Evolutionary conservation across 2,329 filamentous ascomycete species (phyloP), one percentile per base, ranked within the genome.

Genomic region (Aspergillus hiratsukae): DNA sequence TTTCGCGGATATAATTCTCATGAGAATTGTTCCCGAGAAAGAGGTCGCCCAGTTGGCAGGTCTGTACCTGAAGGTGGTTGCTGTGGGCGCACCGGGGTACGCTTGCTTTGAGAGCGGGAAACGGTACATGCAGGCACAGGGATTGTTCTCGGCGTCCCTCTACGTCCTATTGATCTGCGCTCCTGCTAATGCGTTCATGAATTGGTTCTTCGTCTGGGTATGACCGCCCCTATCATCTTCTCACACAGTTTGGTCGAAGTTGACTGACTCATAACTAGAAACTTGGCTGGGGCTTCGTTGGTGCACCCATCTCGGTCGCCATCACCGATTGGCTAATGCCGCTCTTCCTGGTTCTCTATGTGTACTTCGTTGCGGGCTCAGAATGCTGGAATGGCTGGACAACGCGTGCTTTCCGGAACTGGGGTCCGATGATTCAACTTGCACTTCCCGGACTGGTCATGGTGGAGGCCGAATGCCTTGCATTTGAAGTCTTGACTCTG

Each of bases 401-500:
- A n/a, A 78, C 74, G 57, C 83, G 83, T 41, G 87, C 88, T 0
- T 79, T 91, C 52, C 76, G 77, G 35, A 93, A 93, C 69, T 94
- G 90, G 90, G 80, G 80, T 1, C 87, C 87, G 8, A 95, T 96
- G 93, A 84, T 97, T 65, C 85, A 86, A 49, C 86, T 97, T 40
- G 91, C 93, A 0, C 78, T 97, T 11, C 92, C 93, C 0, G 93
- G 93, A 1, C 86, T 97, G 71, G 78, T 96, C 62, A 97, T 97
- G 92, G 88, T 97, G 1, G 87, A 95, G 71, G 91, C 93, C 4
- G 93, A 97, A 72, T 96, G 90, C 76, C 82, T 97, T 10, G 91
- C 92, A 6, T 97, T 97, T 71, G 93, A 97, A 72, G 85, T 96
- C 50, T 79, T 96, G 60, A 96, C 91, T 0, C 80, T 97, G n/a